phyloP scores from a whole-genome alignment of 2,329 filamentous ascomycete genomes.

The Pestalotiopsis sp. region DNA sequence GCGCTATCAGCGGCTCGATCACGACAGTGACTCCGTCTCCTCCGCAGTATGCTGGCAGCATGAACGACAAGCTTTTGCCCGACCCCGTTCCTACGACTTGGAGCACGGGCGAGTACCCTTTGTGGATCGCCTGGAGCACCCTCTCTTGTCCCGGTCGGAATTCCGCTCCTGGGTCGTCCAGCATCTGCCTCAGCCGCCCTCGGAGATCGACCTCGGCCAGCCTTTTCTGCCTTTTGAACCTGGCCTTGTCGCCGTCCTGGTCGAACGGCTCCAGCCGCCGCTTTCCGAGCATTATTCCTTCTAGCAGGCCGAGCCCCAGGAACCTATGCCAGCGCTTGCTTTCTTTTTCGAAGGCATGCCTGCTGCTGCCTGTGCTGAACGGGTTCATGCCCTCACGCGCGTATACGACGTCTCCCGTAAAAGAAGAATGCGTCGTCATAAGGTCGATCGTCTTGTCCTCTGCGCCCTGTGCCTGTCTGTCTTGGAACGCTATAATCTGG shows the following conservation, averaged over 20 bases:
- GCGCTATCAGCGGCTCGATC: not conserved
- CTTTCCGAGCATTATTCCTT: not conserved
- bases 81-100: not conserved
- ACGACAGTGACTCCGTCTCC: not conserved
- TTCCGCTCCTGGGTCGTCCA: not conserved
- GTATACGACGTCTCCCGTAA: too few relatives aligned
- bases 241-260: not conserved
- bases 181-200: not conserved
- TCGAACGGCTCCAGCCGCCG: not conserved
- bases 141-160: not conserved
- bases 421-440: too few relatives aligned
- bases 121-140: not conserved
- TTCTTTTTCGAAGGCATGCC: too few relatives aligned
- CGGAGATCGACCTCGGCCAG: not conserved
- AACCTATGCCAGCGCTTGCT: not conserved
- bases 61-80: not conserved
- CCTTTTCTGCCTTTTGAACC: not conserved
- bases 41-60: not conserved
- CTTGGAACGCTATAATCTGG: too few relatives aligned
- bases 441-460: too few relatives aligned
- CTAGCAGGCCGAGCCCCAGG: not conserved
- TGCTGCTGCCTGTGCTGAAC: too few relatives aligned
- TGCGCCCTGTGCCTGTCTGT: too few relatives aligned
- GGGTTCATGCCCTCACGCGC: too few relatives aligned
- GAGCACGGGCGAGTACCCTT: not conserved